Evolutionary conservation across 257 asterid species (phyloP), one percentile per base, ranked within the genome.

Genomic region (Hygrophila difformis): DNA sequence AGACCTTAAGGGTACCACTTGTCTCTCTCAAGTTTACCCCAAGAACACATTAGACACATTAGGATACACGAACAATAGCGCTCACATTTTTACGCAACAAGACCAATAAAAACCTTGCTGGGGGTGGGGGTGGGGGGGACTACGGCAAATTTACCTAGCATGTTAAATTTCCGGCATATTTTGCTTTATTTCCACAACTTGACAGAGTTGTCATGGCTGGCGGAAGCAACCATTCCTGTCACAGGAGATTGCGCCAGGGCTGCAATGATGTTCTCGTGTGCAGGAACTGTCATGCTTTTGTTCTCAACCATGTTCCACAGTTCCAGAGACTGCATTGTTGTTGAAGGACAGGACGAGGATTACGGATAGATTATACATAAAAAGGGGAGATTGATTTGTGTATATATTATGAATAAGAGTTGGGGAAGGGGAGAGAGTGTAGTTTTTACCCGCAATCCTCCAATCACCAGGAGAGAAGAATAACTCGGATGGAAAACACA

Each of bases 401-500:
- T 19, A 14, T 10, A 4, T 16, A 6, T 43, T 8, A 49, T 3
- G 51, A 0, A 17, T 3, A 55, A 6, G 19, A 1, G 28, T 11
- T 31, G 16, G 29, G 41, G 18, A 23, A 23, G 33, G 57, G 17
- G 47, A 50, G 13, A 17, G 44, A 44, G 60, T 28, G 51, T 39
- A 12, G 37, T n/a, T 15, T 9, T 69, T 69, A 81, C 95, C 87
- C 72, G 65, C 53, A 61, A 29, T 36, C 95, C 88, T 39, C 95
- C 95, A 58, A 84, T 71, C 59, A 84, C 93, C 69, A 84, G 61
- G 37, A 84, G 78, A 36, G 93, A 69, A 45, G 93, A 56, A 51
- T 81, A 78, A 48, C 73, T 84, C 34, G 95, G 95, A 70, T 81
- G 93, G 47, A 81, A 84, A 51, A 81, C 95, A 56, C 93, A 84